Evolutionary conservation across 2,329 filamentous ascomycete genomes (phyloP).

Genomic region (Thielaviopsis populi): DNA sequence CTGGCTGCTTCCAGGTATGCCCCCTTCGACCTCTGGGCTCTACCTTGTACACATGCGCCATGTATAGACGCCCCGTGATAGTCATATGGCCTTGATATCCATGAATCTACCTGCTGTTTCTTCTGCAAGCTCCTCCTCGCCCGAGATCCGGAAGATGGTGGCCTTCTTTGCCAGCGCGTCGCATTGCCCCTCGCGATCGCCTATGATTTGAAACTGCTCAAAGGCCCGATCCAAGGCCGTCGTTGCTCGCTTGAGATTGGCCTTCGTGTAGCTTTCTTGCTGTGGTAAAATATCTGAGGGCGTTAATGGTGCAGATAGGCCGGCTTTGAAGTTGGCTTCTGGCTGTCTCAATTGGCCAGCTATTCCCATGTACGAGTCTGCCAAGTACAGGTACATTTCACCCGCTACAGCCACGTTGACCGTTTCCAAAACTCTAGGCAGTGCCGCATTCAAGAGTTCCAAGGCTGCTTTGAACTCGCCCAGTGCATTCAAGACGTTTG

Average conservation of each 20-base stretch:
- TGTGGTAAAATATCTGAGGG: slow-evolving; percentile 24
- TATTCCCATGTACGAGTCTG: slow-evolving; percentile 64
- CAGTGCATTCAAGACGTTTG: slow-evolving; percentile 52
- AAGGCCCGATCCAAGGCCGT: slow-evolving; percentile 38
- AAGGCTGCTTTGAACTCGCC: slow-evolving; percentile 54
- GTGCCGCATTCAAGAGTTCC: slow-evolving; percentile 48
- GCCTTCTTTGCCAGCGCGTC: slow-evolving; percentile 74
- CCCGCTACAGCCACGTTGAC: slow-evolving; percentile 48
- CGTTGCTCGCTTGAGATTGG: slow-evolving; percentile 22
- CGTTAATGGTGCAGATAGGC: background rate
- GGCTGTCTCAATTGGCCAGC: slow-evolving; percentile 36
- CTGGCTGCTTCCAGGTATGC: no score
- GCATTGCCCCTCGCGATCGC: slow-evolving; percentile 52
- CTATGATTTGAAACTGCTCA: slow-evolving; percentile 47
- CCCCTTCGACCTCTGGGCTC: background rate
- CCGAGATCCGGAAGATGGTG: slow-evolving; percentile 54
- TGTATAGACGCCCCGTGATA: background rate
- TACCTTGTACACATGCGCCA: background rate
- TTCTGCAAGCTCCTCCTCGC: slow-evolving; percentile 45
- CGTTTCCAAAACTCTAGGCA: slow-evolving; percentile 65
- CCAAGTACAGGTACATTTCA: slow-evolving; percentile 52
- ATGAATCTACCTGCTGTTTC: background rate
- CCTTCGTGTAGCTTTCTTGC: background rate
- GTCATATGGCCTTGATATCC: background rate
- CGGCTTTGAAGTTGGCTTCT: background rate